Percentiles rank a stretch among this genome's conserved stretches.
Conservation (phyloP, 176 grass and related monocot species). For the Coix lacrymajobi region DNA sequence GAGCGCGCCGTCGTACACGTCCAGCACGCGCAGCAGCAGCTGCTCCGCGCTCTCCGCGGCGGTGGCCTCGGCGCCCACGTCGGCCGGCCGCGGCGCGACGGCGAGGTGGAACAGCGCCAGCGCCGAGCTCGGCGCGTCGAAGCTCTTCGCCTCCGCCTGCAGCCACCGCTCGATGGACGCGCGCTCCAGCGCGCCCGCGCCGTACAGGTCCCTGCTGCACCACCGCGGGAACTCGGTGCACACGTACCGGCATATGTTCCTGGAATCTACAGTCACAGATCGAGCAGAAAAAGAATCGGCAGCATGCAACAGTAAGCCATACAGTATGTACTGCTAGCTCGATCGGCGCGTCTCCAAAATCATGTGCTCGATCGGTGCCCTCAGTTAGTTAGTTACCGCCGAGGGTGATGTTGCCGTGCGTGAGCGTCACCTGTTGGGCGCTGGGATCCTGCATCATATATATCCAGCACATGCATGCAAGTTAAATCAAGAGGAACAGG, state of each 20-base stretch:
- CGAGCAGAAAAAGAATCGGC: neutral
- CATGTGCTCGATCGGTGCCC: no score
- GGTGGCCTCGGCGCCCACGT: neutral
- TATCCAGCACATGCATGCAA: no score
- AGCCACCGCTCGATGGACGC: conserved; percentile 88
- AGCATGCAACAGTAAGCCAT: no score
- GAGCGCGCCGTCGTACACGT: conserved; percentile 54
- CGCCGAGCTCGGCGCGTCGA: conserved; percentile 58
- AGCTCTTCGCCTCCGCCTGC: conserved; percentile 70
- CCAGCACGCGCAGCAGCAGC: conserved; percentile 30
- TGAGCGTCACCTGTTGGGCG: conserved; percentile 45
- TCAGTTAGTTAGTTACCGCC: neutral
- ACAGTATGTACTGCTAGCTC: neutral
- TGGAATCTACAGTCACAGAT: conserved; percentile 37
- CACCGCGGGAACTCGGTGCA: conserved; percentile 40
- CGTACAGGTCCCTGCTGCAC: conserved; percentile 37
- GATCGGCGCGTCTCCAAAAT: neutral
- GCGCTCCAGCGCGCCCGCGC: conserved; percentile 68
- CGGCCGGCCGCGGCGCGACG: neutral
- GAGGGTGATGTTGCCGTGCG: conserved; percentile 37
- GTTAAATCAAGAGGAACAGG: no score
- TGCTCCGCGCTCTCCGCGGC: conserved; percentile 23
- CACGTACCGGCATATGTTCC: conserved; percentile 48
- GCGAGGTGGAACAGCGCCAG: conserved; percentile 38
- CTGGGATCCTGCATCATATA: conserved; percentile 38